Conservation (phyloP, 2,329 filamentous ascomycete genomes). For the Myrmaecium sp. region DNA sequence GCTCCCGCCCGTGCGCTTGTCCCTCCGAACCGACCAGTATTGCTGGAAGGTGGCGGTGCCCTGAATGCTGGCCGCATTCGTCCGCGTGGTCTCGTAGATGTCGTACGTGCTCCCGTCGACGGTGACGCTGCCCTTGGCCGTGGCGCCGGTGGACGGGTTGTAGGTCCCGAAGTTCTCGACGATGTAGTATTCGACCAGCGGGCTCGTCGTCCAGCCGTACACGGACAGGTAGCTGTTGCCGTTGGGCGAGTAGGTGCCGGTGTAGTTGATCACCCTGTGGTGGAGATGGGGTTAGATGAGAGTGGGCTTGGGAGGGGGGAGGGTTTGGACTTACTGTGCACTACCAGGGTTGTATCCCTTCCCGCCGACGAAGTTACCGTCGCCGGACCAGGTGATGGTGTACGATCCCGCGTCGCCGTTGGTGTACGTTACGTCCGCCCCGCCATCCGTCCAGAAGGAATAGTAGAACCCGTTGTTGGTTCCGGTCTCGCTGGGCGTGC, state of each 20-base stretch:
- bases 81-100: slow-evolving; percentile 32
- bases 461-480: slow-evolving; percentile 43
- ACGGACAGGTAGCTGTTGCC: slow-evolving; percentile 37
- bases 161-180: slow-evolving; percentile 36
- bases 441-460: slow-evolving; percentile 42
- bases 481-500: slow-evolving; percentile 31
- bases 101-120: slow-evolving; percentile 37
- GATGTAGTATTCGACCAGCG: slow-evolving; percentile 43
- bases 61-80: slow-evolving; percentile 36
- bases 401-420: slow-evolving; percentile 36
- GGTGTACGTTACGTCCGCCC: slow-evolving; percentile 35
- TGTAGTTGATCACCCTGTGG: slow-evolving; percentile 32
- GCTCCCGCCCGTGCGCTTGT: slow-evolving; percentile 33
- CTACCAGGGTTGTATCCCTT: slow-evolving; percentile 42
- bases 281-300: slow-evolving; percentile 2
- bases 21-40: slow-evolving; percentile 35
- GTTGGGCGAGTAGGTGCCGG: slow-evolving; percentile 28
- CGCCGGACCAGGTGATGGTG: slow-evolving; percentile 32
- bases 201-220: slow-evolving; percentile 40
- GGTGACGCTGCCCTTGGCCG: slow-evolving; percentile 32
- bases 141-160: slow-evolving; percentile 30
- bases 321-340: slow-evolving; percentile 22
- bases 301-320: not conserved
- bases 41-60: slow-evolving; percentile 38
- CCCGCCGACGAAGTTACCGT: slow-evolving; percentile 39